These are phyloP conservation scores for Claviceps capensis DNA, from an alignment of 2,329 filamentous ascomycete species.

Conservation along the genomic window DNA sequence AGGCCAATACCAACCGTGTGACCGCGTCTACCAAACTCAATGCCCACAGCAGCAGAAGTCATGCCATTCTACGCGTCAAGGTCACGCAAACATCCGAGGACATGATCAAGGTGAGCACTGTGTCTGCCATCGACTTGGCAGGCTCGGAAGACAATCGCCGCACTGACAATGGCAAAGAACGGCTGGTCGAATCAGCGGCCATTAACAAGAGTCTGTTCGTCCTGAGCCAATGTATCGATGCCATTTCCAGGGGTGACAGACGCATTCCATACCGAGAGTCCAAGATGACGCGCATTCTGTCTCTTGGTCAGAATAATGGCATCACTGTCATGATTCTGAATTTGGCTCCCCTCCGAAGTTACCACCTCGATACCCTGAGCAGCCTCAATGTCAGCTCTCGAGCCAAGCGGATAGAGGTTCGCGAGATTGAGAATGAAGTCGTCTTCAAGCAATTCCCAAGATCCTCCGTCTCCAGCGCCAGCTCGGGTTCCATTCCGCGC, in stretches of 20 bases:
- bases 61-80: conserved; percentile 85
- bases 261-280: conserved; percentile 88
- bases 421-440: conserved; percentile 90
- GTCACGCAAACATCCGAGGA: conserved; percentile 62
- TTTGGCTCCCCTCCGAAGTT: conserved; percentile 77
- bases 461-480: conserved; percentile 17
- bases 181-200: conserved; percentile 85
- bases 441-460: conserved; percentile 66
- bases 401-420: conserved; percentile 90
- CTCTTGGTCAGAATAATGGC: conserved; percentile 85
- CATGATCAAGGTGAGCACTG: conserved; percentile 61
- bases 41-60: conserved; percentile 76
- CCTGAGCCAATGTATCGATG: conserved; percentile 86
- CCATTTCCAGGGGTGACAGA: conserved; percentile 61
- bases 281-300: conserved; percentile 93
- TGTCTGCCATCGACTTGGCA: conserved; percentile 86
- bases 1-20: conserved; percentile 80
- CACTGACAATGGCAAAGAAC: conserved; percentile 86
- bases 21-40: conserved; percentile 88
- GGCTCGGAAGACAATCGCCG: conserved; percentile 91
- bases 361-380: conserved; percentile 85
- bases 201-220: conserved; percentile 98
- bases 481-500: conserved; percentile 33
- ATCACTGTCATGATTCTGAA: conserved; percentile 96
- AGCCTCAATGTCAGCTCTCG: conserved; percentile 90